A percentile compares a stretch with the other conserved stretches of the same genome.
These are phyloP conservation scores for Sechiopsis laciniata DNA, from an alignment of 306 rosid genomes.

Conservation along the genomic window DNA sequence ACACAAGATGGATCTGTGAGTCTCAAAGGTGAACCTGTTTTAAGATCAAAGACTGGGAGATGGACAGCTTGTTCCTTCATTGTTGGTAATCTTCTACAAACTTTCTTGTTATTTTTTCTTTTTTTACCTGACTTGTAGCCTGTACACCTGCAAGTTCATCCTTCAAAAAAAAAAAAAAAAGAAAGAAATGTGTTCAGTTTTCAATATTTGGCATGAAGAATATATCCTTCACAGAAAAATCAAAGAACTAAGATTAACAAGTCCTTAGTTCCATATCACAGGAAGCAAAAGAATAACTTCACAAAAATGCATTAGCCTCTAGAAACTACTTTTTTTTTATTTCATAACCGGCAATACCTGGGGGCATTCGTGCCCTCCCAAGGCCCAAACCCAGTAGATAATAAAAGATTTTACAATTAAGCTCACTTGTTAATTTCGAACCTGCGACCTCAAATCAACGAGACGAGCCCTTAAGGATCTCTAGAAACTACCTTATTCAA, in stretches of 20 bases:
- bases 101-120: background rate
- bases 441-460: too few relatives aligned
- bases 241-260: background rate
- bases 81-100: slow-evolving; percentile 18
- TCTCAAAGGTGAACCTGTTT: slow-evolving; percentile 33
- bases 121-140: background rate
- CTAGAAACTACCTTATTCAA: background rate
- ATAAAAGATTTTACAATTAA: too few relatives aligned
- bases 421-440: too few relatives aligned
- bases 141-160: slow-evolving; percentile 4
- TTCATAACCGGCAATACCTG: too few relatives aligned
- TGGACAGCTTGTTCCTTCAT: slow-evolving; percentile 42
- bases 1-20: slow-evolving; percentile 38
- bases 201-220: slow-evolving; percentile 2
- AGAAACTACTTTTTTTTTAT: background rate
- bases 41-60: slow-evolving; percentile 35
- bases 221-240: background rate
- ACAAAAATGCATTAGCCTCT: background rate
- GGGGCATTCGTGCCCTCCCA: too few relatives aligned
- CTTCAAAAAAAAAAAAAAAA: background rate
- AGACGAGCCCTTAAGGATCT: too few relatives aligned
- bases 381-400: too few relatives aligned
- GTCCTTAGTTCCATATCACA: background rate
- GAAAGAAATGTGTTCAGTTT: background rate
- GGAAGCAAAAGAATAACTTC: background rate